A percentile compares a stretch with the other conserved stretches of the same genome.
Evolutionary conservation across 192 early-diverging fungal genomes (phyloP).

Genomic region (Entomortierella beljakovae): DNA sequence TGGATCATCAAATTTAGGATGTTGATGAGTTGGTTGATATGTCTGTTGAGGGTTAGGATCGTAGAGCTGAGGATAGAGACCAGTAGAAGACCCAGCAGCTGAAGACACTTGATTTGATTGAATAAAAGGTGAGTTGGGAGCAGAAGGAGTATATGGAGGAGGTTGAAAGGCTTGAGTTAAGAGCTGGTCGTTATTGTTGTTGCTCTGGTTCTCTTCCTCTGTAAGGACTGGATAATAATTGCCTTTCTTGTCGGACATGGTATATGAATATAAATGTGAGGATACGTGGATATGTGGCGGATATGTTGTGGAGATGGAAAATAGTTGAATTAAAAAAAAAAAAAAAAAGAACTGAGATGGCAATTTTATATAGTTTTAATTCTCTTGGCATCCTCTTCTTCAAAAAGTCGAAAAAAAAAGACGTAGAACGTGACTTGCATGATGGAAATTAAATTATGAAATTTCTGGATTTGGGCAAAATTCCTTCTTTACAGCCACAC

Average conservation of each 20-base stretch:
- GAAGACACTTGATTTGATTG: slow-evolving; percentile 12
- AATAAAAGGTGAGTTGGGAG: slow-evolving; percentile 36
- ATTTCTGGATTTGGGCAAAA: too few relatives aligned
- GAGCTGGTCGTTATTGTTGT: slow-evolving; percentile 3
- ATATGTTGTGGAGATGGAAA: neutral
- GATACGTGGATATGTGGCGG: too few relatives aligned
- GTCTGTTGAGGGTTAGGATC: slow-evolving; percentile 13
- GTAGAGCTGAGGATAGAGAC: slow-evolving; percentile 36
- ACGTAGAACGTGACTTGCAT: too few relatives aligned
- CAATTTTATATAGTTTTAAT: too few relatives aligned
- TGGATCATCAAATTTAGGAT: slow-evolving; percentile 22
- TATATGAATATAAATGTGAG: neutral
- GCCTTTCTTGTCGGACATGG: slow-evolving; percentile 45
- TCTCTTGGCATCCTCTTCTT: too few relatives aligned
- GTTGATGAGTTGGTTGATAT: slow-evolving; percentile 36
- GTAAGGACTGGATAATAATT: slow-evolving; percentile 22
- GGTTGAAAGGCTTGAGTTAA: slow-evolving; percentile 30
- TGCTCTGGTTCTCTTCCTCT: slow-evolving; percentile 8
- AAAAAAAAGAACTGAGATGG: too few relatives aligned
- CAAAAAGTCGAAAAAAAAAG: too few relatives aligned
- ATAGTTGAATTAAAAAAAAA: too few relatives aligned
- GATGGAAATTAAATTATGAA: too few relatives aligned
- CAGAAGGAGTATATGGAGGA: slow-evolving; percentile 48
- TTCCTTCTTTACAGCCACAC: too few relatives aligned
- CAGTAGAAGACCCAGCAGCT: slow-evolving; percentile 15